Conservation (phyloP, 2,329 filamentous ascomycete genomes). For the Ophiostoma perfectum region DNA sequence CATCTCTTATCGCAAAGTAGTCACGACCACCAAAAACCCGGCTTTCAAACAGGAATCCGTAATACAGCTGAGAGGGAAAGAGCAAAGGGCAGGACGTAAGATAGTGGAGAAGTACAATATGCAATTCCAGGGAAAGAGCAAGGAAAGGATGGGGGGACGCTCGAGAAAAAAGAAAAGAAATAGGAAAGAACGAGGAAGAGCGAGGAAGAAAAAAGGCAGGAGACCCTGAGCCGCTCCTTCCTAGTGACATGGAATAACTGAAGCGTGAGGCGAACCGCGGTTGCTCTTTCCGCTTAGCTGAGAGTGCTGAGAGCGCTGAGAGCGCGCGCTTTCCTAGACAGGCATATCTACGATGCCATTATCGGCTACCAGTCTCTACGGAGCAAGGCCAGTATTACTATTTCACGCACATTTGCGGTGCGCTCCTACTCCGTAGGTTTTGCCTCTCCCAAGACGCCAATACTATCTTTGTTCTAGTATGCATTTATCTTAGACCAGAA, state of each 20-base stretch:
- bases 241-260: too few relatives aligned
- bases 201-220: background rate
- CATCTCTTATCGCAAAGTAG: conserved; percentile 16
- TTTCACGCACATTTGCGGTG: conserved; percentile 15
- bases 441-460: background rate
- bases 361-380: conserved; percentile 15
- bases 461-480: background rate
- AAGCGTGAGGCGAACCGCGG: too few relatives aligned
- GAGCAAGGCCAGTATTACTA: conserved; percentile 1
- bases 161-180: background rate
- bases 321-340: conserved; percentile 13
- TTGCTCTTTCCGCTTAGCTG: background rate
- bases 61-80: background rate
- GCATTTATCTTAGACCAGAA: conserved; percentile 15
- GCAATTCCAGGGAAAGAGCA: background rate
- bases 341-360: conserved; percentile 5
- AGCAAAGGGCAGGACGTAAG: background rate
- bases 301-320: too few relatives aligned
- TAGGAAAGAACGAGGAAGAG: background rate
- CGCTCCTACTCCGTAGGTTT: background rate
- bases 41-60: background rate
- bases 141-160: background rate
- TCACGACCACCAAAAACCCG: background rate
- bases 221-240: background rate
- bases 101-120: background rate